phyloP scores from a whole-genome alignment of 1,284 basidiomycete species.

The Tylopilus sp. region DNA sequence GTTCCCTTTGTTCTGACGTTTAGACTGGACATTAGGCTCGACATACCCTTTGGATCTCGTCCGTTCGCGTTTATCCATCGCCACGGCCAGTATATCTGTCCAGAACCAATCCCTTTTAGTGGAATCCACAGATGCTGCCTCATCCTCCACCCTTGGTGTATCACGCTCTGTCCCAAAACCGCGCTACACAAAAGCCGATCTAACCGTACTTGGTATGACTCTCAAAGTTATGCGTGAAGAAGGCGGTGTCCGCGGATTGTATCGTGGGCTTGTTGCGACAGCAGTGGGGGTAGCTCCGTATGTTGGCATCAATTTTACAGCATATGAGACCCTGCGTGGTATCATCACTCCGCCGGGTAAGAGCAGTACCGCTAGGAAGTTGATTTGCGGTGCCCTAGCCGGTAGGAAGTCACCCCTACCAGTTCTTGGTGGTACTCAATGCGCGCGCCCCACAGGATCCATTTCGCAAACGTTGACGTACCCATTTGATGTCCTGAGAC shows the following conservation, averaged over 20 bases:
- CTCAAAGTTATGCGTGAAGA: slow-evolving; percentile 87
- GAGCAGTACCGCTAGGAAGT: slow-evolving; percentile 57
- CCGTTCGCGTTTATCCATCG: slow-evolving; percentile 88
- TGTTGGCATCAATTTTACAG: slow-evolving; percentile 81
- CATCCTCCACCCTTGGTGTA: slow-evolving; percentile 55
- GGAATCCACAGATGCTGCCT: slow-evolving; percentile 21
- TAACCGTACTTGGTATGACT: slow-evolving; percentile 88
- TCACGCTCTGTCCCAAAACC: slow-evolving; percentile 37
- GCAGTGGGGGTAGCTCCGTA: slow-evolving; percentile 92
- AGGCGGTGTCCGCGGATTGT: slow-evolving; percentile 83
- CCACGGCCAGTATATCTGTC: slow-evolving; percentile 68
- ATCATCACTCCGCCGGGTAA: slow-evolving; percentile 76
- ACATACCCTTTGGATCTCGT: slow-evolving; percentile 95
- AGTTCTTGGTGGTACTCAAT: slow-evolving; percentile 10
- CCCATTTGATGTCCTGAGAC: slow-evolving; percentile 89
- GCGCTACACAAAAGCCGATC: slow-evolving; percentile 47
- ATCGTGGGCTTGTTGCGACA: slow-evolving; percentile 85
- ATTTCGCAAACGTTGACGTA: slow-evolving; percentile 94
- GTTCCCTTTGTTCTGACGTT: slow-evolving; percentile 18
- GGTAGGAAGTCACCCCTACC: slow-evolving; percentile 40
- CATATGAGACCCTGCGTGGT: slow-evolving; percentile 72
- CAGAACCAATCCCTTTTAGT: slow-evolving; percentile 27
- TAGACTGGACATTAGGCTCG: slow-evolving; percentile 48
- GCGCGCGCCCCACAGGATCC: slow-evolving; percentile 45
- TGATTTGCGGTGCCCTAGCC: slow-evolving; percentile 74